Conservation (phyloP, 305 asterid genomes). For the Solanum chacoense region DNA sequence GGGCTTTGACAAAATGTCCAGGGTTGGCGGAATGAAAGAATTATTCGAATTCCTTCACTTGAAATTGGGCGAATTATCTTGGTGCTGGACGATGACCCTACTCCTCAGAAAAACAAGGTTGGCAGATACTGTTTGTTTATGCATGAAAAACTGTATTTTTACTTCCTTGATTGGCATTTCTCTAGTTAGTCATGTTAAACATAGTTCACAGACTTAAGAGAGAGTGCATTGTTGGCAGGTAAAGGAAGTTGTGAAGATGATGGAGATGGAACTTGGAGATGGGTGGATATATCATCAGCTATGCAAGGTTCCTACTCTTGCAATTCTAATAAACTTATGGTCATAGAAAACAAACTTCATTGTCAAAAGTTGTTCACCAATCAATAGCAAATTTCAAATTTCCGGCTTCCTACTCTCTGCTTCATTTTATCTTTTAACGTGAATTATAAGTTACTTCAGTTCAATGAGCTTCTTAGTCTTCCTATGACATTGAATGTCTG, state of each 20-base stretch:
- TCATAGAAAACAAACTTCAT: neutral
- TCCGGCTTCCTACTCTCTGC: neutral
- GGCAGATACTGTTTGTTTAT: neutral
- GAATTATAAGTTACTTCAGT: neutral
- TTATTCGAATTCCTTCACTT: slow-evolving; percentile 20
- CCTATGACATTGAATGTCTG: neutral
- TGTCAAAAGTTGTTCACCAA: neutral
- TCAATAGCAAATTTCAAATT: neutral
- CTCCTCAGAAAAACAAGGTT: slow-evolving; percentile 50
- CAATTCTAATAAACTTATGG: neutral
- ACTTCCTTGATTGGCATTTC: neutral
- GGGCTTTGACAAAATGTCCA: slow-evolving; percentile 12
- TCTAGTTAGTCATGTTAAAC: neutral
- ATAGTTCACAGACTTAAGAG: neutral
- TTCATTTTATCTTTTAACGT: neutral
- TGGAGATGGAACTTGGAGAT: slow-evolving; percentile 80
- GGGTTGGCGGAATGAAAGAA: slow-evolving; percentile 70
- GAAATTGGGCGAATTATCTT: slow-evolving; percentile 44
- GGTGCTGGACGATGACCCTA: slow-evolving; percentile 62
- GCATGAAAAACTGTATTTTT: neutral
- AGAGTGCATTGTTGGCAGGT: slow-evolving; percentile 21
- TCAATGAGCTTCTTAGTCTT: neutral
- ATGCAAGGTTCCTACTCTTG: slow-evolving; percentile 43
- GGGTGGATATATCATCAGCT: slow-evolving; percentile 41
- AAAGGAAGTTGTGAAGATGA: slow-evolving; percentile 11